Conservation (phyloP, 495 filamentous ascomycete genomes). For the Podospora comata region DNA sequence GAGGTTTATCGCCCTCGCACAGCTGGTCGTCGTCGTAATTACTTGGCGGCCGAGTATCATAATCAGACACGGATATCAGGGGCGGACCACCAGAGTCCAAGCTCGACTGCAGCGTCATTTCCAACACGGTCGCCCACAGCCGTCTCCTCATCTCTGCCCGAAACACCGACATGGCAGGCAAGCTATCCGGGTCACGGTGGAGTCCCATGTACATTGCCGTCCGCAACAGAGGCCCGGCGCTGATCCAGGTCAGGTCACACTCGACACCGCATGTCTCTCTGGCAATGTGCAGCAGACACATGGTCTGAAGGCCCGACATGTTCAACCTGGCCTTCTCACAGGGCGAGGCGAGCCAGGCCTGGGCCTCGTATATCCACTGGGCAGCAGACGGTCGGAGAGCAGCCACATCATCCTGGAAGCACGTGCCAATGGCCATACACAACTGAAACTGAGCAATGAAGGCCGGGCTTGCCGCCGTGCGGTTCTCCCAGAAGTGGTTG, state of each 20-base stretch:
- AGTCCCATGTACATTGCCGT: conserved; percentile 60
- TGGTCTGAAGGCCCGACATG: conserved; percentile 54
- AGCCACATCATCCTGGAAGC: conserved; percentile 51
- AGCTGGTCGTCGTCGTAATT: conserved; percentile 53
- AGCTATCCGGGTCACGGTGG: conserved; percentile 53
- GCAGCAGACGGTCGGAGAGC: conserved; percentile 50
- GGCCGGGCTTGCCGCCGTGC: conserved; percentile 22
- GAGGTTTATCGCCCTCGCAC: conserved; percentile 24
- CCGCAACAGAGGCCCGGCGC: conserved; percentile 55
- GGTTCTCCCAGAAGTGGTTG: conserved; percentile 41
- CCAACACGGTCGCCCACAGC: conserved; percentile 65
- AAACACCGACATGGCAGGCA: conserved; percentile 44
- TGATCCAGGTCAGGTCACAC: conserved; percentile 57
- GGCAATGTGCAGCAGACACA: conserved; percentile 60
- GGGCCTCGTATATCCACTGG: conserved; percentile 62
- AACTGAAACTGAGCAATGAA: conserved; percentile 62
- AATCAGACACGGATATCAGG: conserved; percentile 52
- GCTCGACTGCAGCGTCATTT: conserved; percentile 58
- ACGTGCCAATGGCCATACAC: conserved; percentile 59
- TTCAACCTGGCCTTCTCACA: conserved; percentile 53
- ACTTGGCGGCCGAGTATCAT: conserved; percentile 52
- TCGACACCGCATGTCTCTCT: conserved; percentile 54
- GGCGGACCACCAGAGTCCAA: conserved; percentile 59
- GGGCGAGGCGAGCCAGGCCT: conserved; percentile 58
- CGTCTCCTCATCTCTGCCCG: conserved; percentile 64